Evolutionary conservation across 202 grass and related monocot species (phyloP).

Genomic region (Schoenoplectus tabernaemontani): DNA sequence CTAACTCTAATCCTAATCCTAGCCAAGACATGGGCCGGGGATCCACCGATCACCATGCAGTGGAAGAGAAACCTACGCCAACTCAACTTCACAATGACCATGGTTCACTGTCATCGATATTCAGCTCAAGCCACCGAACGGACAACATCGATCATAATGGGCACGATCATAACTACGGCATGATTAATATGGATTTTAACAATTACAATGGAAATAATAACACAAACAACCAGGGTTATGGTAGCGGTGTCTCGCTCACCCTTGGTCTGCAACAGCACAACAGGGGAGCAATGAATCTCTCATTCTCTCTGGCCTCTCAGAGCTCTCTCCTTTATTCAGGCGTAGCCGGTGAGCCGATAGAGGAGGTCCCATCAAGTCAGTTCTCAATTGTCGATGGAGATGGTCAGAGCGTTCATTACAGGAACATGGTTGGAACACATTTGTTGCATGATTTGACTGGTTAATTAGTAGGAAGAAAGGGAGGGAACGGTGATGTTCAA

Average conservation of each 20-base stretch:
- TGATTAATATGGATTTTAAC: slow-evolving; percentile 53
- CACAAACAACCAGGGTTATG: slow-evolving; percentile 13
- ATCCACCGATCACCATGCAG: not conserved
- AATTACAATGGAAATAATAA: slow-evolving; percentile 34
- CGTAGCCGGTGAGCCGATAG: slow-evolving; percentile 30
- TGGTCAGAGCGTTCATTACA: slow-evolving; percentile 16
- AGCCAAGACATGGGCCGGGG: slow-evolving; percentile 5
- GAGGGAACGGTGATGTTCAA: not conserved
- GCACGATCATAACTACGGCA: slow-evolving; percentile 36
- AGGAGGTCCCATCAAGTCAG: slow-evolving; percentile 15
- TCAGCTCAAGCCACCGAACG: slow-evolving; percentile 37
- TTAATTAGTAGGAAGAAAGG: not conserved
- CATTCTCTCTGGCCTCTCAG: slow-evolving; percentile 42
- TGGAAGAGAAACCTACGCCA: slow-evolving; percentile 62
- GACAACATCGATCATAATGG: not conserved
- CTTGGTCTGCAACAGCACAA: slow-evolving; percentile 83
- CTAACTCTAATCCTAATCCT: slow-evolving; percentile 32
- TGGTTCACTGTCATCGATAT: slow-evolving; percentile 60
- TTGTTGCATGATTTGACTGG: slow-evolving; percentile 21
- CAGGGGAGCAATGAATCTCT: slow-evolving; percentile 39
- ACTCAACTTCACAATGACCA: slow-evolving; percentile 50
- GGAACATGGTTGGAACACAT: slow-evolving; percentile 24
- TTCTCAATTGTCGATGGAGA: slow-evolving; percentile 25
- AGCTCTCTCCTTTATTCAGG: slow-evolving; percentile 2
- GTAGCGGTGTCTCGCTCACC: slow-evolving; percentile 66